Base-by-base conservation (phyloP, 495 filamentous ascomycete genomes). In the Tuber magnatum region DNA sequence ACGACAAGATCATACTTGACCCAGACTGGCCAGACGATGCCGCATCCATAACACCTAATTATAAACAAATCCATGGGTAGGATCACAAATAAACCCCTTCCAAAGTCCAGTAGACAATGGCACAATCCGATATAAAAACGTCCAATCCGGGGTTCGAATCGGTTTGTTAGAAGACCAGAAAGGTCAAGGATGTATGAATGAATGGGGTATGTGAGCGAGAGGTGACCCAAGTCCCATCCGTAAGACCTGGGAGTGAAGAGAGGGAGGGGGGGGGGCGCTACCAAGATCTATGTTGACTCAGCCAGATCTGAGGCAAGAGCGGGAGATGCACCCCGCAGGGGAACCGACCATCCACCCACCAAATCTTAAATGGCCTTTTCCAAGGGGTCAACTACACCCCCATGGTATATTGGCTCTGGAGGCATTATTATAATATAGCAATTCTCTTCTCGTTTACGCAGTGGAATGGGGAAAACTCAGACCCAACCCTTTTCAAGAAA, bases 201-300 rank as follows among this genome's bases (percentile, higher is more conserved):
- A 28, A 8, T 3, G 1, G 1, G 28, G 56, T 61, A 14, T 65
- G 28, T 65, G 56, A 28, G n/a, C 16, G 12, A 18, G 28, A 7
- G 28, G n/a, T 65, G 56, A 65, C 56, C 56, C 56, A 35, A 65
- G 56, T 65, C 56, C 56, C 12, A 35, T 16, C 56, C 4, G 16
- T 35, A 9, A n/a, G 28, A 65, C 56, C n/a, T 18, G 3, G 56
- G 4, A n/a, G 28, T 65, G 56, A 35, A 65, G n/a, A 40, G 39
- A 40, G 39, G 39, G 20, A 22, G 6, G 22, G 48, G 28, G 28
- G n/a, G 10, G 28, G 56, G 28, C 14, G 56, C n/a, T 65, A 65
- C 56, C 56, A 65, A 65, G 56, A 65, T 65, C 56, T 65, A 35
- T 65, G 56, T 65, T 65, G 56, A 65, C n/a, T 65, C 56, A 65